phyloP scores from a whole-genome alignment of 345 rosid genomes.

The Bruguiera sexangula region DNA sequence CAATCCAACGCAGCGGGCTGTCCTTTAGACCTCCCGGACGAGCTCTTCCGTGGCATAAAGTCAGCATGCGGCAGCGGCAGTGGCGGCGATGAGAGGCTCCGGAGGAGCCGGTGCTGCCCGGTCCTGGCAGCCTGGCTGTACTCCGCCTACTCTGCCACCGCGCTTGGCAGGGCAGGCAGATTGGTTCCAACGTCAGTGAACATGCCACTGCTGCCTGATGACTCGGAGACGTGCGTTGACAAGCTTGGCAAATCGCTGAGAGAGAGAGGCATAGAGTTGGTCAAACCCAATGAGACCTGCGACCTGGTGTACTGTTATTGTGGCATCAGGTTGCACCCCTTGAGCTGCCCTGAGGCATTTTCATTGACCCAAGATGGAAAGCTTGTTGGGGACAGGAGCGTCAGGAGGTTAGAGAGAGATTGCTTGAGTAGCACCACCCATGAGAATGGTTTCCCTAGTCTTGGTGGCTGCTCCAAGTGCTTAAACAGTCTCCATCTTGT shows the following conservation, averaged over 20 bases:
- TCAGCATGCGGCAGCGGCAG: constrained; percentile 44
- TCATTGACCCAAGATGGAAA: constrained; percentile 44
- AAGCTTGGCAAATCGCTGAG: constrained; percentile 64
- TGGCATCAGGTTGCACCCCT: constrained; percentile 74
- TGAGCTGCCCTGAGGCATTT: constrained; percentile 72
- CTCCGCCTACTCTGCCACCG: constrained; percentile 76
- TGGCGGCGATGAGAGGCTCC: constrained; percentile 35
- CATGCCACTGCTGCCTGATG: constrained; percentile 85
- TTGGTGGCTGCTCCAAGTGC: constrained; percentile 79
- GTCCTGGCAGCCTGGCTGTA: constrained; percentile 88
- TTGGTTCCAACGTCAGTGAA: constrained; percentile 28
- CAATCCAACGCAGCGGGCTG: constrained; percentile 67
- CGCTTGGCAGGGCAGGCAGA: constrained; percentile 36
- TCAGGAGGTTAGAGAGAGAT: constrained; percentile 60
- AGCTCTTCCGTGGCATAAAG: constrained; percentile 58
- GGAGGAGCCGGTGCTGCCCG: constrained; percentile 72
- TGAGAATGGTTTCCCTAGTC: constrained; percentile 54
- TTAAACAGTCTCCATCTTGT: constrained; percentile 62
- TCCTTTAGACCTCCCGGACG: constrained; percentile 65
- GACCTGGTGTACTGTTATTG: constrained; percentile 85
- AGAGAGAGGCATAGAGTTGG: constrained; percentile 58
- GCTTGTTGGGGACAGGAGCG: constrained; percentile 59
- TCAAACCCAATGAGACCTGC: constrained; percentile 71
- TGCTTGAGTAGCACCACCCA: constrained; percentile 54
- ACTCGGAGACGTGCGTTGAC: constrained; percentile 90